Percentiles rank a stretch among this genome's conserved stretches.
Conservation (phyloP, 2,329 filamentous ascomycete species). For the Aspergillus aculeatus region DNA sequence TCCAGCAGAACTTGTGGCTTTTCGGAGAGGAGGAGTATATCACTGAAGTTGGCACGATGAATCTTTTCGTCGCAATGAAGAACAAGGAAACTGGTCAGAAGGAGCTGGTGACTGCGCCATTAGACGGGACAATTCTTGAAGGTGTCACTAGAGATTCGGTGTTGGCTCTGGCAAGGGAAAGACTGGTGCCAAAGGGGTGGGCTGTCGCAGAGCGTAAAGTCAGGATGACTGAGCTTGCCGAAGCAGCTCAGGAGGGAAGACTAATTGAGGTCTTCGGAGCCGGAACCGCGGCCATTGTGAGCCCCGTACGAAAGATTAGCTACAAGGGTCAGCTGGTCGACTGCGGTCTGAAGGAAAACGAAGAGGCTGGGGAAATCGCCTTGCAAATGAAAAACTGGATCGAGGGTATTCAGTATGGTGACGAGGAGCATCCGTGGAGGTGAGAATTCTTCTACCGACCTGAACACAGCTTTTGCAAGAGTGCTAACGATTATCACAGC, state of each 20-base stretch:
- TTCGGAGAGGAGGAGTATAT: conserved; percentile 95
- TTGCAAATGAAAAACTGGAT: conserved; percentile 94
- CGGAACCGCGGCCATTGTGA: conserved; percentile 91
- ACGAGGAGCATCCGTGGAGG: conserved; percentile 91
- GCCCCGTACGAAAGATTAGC: conserved; percentile 82
- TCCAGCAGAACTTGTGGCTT: conserved; percentile 98
- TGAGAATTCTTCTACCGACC: conserved; percentile 41
- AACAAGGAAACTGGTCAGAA: conserved; percentile 86
- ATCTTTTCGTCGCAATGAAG: conserved; percentile 84
- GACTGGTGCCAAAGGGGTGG: conserved; percentile 83
- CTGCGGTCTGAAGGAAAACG: conserved; percentile 74
- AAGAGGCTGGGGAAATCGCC: conserved; percentile 87
- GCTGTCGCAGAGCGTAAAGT: conserved; percentile 83
- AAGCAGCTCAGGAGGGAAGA: conserved; percentile 79
- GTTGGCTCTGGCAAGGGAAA: conserved; percentile 79
- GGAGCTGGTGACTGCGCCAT: conserved; percentile 88
- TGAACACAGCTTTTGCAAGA: neutral
- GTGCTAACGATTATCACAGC: conserved; percentile 19
- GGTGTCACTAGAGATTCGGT: conserved; percentile 93
- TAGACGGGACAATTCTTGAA: conserved; percentile 95
- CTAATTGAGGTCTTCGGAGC: conserved; percentile 91
- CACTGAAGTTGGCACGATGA: conserved; percentile 98
- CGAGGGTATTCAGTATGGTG: conserved; percentile 90
- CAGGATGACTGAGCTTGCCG: conserved; percentile 80
- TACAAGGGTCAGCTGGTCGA: conserved; percentile 80